Base-by-base conservation (phyloP, 441 rosid genomes). In the Bocquillonia castaneifolia region DNA sequence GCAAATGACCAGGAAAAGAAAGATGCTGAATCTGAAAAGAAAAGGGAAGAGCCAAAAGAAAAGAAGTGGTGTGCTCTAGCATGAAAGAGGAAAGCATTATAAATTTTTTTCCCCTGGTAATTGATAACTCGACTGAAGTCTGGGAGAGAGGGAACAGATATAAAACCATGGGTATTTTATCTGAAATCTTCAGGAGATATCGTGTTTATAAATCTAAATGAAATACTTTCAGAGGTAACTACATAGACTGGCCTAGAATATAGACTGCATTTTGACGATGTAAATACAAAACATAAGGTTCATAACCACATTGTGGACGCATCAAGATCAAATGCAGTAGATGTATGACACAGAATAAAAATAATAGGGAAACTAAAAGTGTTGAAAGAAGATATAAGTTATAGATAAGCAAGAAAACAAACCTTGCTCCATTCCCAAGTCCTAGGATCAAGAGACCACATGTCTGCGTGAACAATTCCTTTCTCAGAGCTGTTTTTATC, bases 401-500 rank as follows among this genome's bases (percentile, higher is more conserved):
- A 1, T 34, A 42, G 40, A 45, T 63, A 60, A 51, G 66, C 32
- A 66, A 63, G 34, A 47, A 65, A 58, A 78, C 82, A 48, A 74
- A 91, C 99, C 95, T 93, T 93, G 81, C 83, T 93, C 99, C 99
- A 93, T 80, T 93, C 97, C 99, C 99, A 91, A 53, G 93, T 89
- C 85, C 86, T 84, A 56, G 99, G 97, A 80, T 93, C 99, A 71
- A 93, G 96, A 34, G 93, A 89, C 96, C 97, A 93, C 89, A 93
- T 76, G 76, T 93, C 99, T 66, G 97, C 78, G 66, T 93, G 99
- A 76, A 93, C 88, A 77, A 75, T 74, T 71, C 99, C 99, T 82
- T 86, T 93, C 85, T 91, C 99, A 39, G 93, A 85, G 79, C 68
- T 70, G 54, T 66, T 83, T 78, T 91, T 91, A 73, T 89, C 97